Percentiles rank a stretch among this genome's conserved stretches.
Evolutionary conservation across 495 filamentous ascomycete species (phyloP).

Genomic region (Paragyromitra xinjiangensis): DNA sequence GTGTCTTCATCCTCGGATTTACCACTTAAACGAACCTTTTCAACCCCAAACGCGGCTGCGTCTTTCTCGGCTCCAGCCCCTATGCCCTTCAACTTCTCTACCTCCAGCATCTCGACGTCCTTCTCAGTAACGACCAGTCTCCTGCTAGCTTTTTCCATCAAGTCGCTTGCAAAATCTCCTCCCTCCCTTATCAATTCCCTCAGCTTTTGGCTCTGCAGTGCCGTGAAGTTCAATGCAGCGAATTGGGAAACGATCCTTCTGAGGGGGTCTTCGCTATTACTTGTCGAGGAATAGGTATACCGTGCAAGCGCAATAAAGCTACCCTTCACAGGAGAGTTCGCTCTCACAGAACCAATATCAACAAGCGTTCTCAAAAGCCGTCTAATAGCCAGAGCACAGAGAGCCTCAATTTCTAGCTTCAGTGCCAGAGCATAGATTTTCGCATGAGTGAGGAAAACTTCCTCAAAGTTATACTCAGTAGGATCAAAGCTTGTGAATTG

Average conservation of each 20-base stretch:
- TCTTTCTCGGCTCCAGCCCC: too few species aligned
- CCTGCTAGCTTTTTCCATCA: slow-evolving; percentile 3
- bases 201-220: not conserved
- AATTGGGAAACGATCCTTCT: slow-evolving; percentile 23
- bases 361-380: slow-evolving; percentile 18
- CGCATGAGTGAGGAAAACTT: slow-evolving; percentile 21
- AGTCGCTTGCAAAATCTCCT: slow-evolving; percentile 12
- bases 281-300: slow-evolving; percentile 9
- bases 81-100: not conserved
- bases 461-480: slow-evolving; percentile 6
- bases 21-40: too few species aligned
- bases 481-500: not conserved
- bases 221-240: slow-evolving; percentile 11
- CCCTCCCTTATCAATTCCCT: not conserved
- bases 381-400: not conserved
- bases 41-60: too few species aligned
- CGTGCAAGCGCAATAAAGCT: slow-evolving; percentile 12
- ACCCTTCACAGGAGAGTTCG: not conserved
- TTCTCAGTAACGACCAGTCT: not conserved
- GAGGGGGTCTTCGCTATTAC: not conserved
- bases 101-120: not conserved
- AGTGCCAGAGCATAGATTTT: slow-evolving; percentile 5
- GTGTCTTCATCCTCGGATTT: too few species aligned
- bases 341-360: not conserved
- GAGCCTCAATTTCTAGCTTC: not conserved